Evolutionary conservation across 163 green algal genomes (phyloP), one percentile per base, ranked within the genome.

Genomic region (Smithsoniella earleae): DNA sequence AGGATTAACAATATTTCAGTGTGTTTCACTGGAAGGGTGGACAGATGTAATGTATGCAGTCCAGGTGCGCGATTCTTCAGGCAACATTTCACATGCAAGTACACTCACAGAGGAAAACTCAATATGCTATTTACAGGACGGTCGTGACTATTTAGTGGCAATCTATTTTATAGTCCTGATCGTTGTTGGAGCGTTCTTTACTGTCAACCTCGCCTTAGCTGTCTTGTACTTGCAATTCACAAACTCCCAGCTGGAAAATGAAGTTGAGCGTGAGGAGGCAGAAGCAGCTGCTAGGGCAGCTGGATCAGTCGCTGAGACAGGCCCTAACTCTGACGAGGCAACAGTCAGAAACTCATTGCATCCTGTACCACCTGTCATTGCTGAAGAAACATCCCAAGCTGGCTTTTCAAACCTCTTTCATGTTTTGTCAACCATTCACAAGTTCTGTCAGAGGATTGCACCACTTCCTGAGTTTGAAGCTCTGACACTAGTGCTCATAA

Each of bases 141-240:
- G 76, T 2, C 25, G 83, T 4, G 80, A 43, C 31, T 76, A 66
- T 36, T 85, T 77, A 77, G 66, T 80, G 34, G 79, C 76, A 74
- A 36, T 83, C 18, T 83, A 87, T 36, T 85, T 86, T 65, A 45
- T 85, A 10, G 28, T 79, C 20, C 78, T 89, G 27, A 81, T 85
- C 25, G 73, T 87, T 2, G 78, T 88, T 28, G 81, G 85, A 18
- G 74, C 75, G 4, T 84, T 89, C 52, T 87, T 87, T 76, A 52
- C 85, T 8, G 46, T 88, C 66, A 88, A 87, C 65, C 79, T 90
- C 16, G 79, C 80, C 2, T 76, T 91, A 34, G 88, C 88, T 10
- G 86, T 91, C 18, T 73, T 93, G n/a, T 91, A 85, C 76, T 49
- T 90, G 18, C 76, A 89, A 38, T 94, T 89, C 81, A 83, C 64